These are phyloP conservation scores for Neofusicoccum cordaticola DNA, from an alignment of 2,329 filamentous ascomycete species.

Conservation along the genomic window DNA sequence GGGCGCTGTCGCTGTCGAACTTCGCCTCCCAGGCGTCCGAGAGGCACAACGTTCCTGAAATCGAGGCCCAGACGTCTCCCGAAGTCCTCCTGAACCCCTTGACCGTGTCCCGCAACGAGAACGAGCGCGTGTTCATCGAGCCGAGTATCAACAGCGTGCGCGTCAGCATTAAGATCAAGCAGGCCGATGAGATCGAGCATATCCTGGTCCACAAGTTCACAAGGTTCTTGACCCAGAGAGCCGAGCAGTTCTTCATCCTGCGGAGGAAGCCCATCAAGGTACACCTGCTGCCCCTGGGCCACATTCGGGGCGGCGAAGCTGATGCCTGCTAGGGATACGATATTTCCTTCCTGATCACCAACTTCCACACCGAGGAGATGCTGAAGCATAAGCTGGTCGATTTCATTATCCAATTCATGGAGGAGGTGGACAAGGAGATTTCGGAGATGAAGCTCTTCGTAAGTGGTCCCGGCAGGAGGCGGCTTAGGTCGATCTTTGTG, in stretches of 20 bases:
- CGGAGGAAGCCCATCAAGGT: slow-evolving; percentile 94
- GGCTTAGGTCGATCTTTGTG: not conserved
- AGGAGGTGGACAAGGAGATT: slow-evolving; percentile 99
- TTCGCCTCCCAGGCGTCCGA: slow-evolving; percentile 97
- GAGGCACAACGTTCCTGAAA: slow-evolving; percentile 95
- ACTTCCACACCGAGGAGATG: slow-evolving; percentile 98
- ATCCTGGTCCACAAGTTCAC: slow-evolving; percentile 99
- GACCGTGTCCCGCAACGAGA: slow-evolving; percentile 90
- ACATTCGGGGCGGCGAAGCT: slow-evolving; percentile 18
- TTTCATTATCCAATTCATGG: slow-evolving; percentile 99
- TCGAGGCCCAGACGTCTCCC: slow-evolving; percentile 88
- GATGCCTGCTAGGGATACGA: slow-evolving; percentile 73
- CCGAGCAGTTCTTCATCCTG: slow-evolving; percentile 95
- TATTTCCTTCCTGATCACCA: slow-evolving; percentile 97
- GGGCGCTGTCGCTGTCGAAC: slow-evolving; percentile 90
- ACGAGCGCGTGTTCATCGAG: slow-evolving; percentile 94
- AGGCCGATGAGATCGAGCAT: slow-evolving; percentile 97
- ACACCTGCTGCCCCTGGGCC: slow-evolving; percentile 24
- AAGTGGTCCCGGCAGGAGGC: slow-evolving; percentile 41
- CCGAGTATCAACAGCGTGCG: slow-evolving; percentile 95
- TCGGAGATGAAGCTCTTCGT: slow-evolving; percentile 99
- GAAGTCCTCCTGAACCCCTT: slow-evolving; percentile 92
- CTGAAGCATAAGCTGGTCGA: slow-evolving; percentile 98
- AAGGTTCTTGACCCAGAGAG: slow-evolving; percentile 90
- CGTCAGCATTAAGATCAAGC: slow-evolving; percentile 98